Conservation (phyloP, 176 grass and related monocot genomes). For the Eleusine indica region DNA sequence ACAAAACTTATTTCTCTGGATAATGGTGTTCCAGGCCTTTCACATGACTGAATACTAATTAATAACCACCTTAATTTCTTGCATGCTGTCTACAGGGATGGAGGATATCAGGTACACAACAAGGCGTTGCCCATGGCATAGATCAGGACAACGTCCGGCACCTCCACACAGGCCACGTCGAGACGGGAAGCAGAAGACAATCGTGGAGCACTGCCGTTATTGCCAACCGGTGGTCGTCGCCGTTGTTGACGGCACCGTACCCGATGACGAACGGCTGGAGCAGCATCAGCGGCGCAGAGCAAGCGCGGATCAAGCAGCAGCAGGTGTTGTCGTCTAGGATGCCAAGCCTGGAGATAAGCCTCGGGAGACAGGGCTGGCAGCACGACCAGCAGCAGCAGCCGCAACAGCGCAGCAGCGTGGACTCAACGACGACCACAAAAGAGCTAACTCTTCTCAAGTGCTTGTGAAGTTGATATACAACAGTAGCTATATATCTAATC, state of each 20-base stretch:
- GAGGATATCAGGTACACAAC: conserved; percentile 27
- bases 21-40: too few relatives aligned
- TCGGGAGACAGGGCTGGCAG: conserved; percentile 89
- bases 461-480: too few relatives aligned
- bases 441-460: conserved; percentile 57
- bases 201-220: conserved; percentile 30
- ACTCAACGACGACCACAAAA: conserved; percentile 18
- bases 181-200: conserved; percentile 4
- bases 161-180: conserved; percentile 3
- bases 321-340: conserved; percentile 36
- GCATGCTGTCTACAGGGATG: conserved; percentile 43
- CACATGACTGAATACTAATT: too few relatives aligned
- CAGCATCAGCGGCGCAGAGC: conserved; percentile 19
- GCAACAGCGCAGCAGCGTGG: conserved; percentile 29
- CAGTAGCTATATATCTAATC: too few relatives aligned
- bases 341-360: conserved; percentile 86
- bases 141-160: background rate
- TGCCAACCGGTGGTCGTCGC: conserved; percentile 23
- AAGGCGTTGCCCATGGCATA: conserved; percentile 27
- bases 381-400: conserved; percentile 17
- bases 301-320: conserved; percentile 34
- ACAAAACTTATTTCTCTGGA: too few relatives aligned
- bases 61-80: conserved; percentile 1
- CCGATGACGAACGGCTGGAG: conserved; percentile 15
- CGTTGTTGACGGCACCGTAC: background rate